These are phyloP conservation scores for Pichia sp. DNA, from an alignment of 1,139 yeast genomes.

Conservation along the genomic window DNA sequence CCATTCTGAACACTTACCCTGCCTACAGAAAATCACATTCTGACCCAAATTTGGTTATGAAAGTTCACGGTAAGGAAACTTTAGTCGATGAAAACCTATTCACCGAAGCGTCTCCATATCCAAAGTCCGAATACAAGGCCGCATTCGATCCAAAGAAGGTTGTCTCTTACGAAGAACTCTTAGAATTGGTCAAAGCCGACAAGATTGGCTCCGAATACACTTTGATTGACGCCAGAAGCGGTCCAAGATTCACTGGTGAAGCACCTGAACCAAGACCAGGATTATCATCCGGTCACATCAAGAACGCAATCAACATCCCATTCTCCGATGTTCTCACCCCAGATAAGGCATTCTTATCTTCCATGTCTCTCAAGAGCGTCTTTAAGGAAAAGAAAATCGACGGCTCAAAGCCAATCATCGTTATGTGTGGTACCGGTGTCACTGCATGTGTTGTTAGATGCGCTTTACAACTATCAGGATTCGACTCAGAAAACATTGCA, in stretches of 20 bases:
- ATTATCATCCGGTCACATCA: slow-evolving; percentile 84
- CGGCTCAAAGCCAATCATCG: slow-evolving; percentile 62
- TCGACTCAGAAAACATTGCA: slow-evolving; percentile 46
- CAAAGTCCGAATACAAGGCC: slow-evolving; percentile 38
- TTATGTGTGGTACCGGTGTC: slow-evolving; percentile 95
- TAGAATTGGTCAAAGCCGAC: slow-evolving; percentile 50
- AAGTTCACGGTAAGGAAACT: slow-evolving; percentile 28
- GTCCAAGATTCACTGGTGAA: slow-evolving; percentile 70
- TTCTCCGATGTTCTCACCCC: slow-evolving; percentile 57
- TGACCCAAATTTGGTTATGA: slow-evolving; percentile 31
- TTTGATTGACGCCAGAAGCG: slow-evolving; percentile 80
- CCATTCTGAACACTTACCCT: slow-evolving; percentile 67
- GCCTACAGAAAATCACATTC: slow-evolving; percentile 39
- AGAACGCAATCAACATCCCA: slow-evolving; percentile 78
- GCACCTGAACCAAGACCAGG: slow-evolving; percentile 91
- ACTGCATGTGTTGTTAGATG: slow-evolving; percentile 83
- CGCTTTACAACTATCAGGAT: slow-evolving; percentile 61
- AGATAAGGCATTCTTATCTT: slow-evolving; percentile 49
- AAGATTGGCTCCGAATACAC: slow-evolving; percentile 48
- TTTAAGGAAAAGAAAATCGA: slow-evolving; percentile 42
- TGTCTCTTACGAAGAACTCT: slow-evolving; percentile 62
- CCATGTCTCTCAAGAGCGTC: slow-evolving; percentile 43
- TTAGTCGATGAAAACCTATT: slow-evolving; percentile 25
- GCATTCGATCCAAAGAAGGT: slow-evolving; percentile 48
- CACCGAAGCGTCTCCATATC: slow-evolving; percentile 26